phyloP scores from a whole-genome alignment of 176 grass and related monocot species.

The Metroxylon sagu region DNA sequence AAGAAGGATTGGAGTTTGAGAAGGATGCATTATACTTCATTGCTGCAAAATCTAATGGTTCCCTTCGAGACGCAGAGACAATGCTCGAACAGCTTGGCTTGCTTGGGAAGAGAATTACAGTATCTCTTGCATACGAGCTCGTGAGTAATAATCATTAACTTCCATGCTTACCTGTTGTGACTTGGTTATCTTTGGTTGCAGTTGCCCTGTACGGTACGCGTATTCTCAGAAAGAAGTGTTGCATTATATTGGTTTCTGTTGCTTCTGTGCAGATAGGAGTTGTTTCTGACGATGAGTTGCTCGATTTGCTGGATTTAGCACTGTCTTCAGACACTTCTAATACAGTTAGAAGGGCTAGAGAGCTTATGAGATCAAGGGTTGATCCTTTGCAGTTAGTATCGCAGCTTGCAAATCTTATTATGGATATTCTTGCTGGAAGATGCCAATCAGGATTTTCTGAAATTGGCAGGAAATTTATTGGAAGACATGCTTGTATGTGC shows the following conservation, averaged over 20 bases:
- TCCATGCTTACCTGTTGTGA: background rate
- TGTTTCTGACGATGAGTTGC: conserved; percentile 90
- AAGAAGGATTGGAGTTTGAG: conserved; percentile 82
- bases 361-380: conserved; percentile 79
- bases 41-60: conserved; percentile 82
- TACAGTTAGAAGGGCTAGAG: conserved; percentile 75
- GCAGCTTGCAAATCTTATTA: conserved; percentile 98
- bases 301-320: conserved; percentile 86
- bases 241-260: conserved; percentile 4
- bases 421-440: conserved; percentile 87
- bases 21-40: conserved; percentile 82
- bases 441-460: conserved; percentile 66
- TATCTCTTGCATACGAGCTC: conserved; percentile 93
- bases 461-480: conserved; percentile 79
- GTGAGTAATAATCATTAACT: conserved; percentile 25
- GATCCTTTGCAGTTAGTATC: conserved; percentile 97
- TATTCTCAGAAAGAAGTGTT: too few species aligned
- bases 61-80: conserved; percentile 85
- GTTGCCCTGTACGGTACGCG: background rate
- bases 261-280: conserved; percentile 71
- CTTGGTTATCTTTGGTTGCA: background rate
- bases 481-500: conserved; percentile 69
- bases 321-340: conserved; percentile 91
- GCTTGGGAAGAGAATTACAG: conserved; percentile 82
- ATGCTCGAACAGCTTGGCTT: conserved; percentile 97